Conservation (phyloP, 83 land plant species). For the Larix sibirica region DNA sequence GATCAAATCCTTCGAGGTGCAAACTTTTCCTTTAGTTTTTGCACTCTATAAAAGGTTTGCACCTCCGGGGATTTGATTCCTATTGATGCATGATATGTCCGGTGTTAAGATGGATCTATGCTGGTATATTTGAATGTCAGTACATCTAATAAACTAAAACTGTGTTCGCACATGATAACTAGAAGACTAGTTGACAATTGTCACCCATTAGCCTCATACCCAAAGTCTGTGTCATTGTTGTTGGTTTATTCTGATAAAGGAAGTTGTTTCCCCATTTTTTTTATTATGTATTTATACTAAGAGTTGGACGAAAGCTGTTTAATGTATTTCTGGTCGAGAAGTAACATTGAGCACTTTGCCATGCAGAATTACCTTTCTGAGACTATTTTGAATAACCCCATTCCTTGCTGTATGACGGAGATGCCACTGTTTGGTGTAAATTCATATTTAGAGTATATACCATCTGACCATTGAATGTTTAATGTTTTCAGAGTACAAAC, state of each 20-base stretch:
- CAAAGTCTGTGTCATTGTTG: background rate
- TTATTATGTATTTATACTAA: background rate
- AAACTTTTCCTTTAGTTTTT: no score
- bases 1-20: no score
- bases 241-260: background rate
- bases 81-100: no score
- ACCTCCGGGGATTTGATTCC: no score
- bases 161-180: background rate
- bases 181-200: background rate
- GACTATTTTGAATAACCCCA: no score
- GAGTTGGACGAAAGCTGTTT: background rate
- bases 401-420: background rate
- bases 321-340: background rate
- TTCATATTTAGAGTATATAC: background rate
- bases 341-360: background rate
- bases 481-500: background rate
- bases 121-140: no score
- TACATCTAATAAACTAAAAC: no score
- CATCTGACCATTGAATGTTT: background rate
- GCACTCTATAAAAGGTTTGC: no score
- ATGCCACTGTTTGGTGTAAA: background rate
- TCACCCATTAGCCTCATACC: background rate
- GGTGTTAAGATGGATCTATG: no score
- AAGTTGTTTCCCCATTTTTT: background rate
- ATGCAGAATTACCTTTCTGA: background rate